Base-by-base conservation (phyloP, 2,329 filamentous ascomycete species). In the Sclerotinia subarctica region DNA sequence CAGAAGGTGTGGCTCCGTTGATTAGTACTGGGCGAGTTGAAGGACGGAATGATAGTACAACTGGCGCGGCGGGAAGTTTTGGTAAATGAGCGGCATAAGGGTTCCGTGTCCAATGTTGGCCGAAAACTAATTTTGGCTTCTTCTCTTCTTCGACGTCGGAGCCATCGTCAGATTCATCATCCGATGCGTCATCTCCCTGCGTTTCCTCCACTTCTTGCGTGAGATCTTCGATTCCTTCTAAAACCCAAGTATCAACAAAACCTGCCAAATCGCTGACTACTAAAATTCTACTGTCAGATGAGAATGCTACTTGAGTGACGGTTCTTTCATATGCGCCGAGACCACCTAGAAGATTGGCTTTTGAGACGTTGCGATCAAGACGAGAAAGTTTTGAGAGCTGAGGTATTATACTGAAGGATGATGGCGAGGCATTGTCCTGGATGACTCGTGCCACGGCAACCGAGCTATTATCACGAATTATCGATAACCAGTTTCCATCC, bases 211-310 rank as follows among this genome's bases (percentile, higher is more conserved):
- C 76, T 49, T 79, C 77, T 29, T 82, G 79, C 19, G 79, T 80
- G 2, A 76, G 71, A 72, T 86, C 84, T 73, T 85, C 82, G 69
- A 85, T 78, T 49, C 85, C 85, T 75, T 87, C 84, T 66, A 96
- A 79, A 1, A 93, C 81, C 91, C 94, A 99, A 24, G 90, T 93
- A 76, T 98, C 94, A 44, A 98, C 83, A 78, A 89, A 93, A 54
- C 95, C 95, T 54, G 90, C 89, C 64, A 97, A 80, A 77, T 97
- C 94, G 59, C 90, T 89, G 42, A 89, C 86, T 11, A 90, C 93
- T 58, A 98, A 81, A 70, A 96, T 86, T 72, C 85, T 88, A 76
- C 91, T 92, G 77, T 97, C 90, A 6, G 88, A 82, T 13, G 93
- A 94, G 78, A 98, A 97, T 2, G 89, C 84, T 35, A 90, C 78